A percentile compares a stretch with the other conserved stretches of the same genome.
These are phyloP conservation scores for Ceratocystis papillata DNA, from an alignment of 2,329 filamentous ascomycete genomes.

Conservation along the genomic window DNA sequence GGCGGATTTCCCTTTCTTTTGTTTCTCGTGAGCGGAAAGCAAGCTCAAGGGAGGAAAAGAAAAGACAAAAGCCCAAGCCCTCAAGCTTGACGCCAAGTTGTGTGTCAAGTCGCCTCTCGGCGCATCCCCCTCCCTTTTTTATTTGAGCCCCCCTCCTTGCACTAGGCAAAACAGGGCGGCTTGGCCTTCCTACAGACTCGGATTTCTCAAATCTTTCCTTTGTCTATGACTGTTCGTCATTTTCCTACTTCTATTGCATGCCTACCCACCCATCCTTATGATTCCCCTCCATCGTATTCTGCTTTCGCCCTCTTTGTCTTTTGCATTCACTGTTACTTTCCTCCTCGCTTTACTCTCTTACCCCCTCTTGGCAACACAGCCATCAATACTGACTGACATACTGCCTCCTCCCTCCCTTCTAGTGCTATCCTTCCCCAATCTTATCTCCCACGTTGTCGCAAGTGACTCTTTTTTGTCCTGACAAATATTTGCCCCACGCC, in stretches of 20 bases:
- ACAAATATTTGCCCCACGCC: constrained; percentile 11
- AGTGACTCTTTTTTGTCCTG: constrained; percentile 10
- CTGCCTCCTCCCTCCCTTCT: not conserved
- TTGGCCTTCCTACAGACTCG: not conserved
- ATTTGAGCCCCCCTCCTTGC: not conserved
- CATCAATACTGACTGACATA: not conserved
- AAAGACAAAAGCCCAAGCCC: constrained; percentile 6
- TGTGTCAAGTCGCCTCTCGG: constrained; percentile 7
- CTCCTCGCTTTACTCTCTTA: not conserved
- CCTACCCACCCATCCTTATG: not conserved
- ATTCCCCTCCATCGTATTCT: not conserved
- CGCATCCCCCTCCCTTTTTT: constrained; percentile 5
- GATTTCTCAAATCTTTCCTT: constrained; percentile 5
- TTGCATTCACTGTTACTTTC: not conserved
- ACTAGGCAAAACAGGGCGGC: constrained; percentile 12
- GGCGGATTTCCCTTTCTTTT: not conserved
- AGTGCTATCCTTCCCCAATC: not conserved
- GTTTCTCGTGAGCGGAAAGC: not conserved
- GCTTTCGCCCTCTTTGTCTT: not conserved
- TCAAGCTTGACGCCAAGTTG: not conserved
- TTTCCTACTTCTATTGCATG: constrained; percentile 4
- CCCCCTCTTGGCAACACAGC: not conserved
- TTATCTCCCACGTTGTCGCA: constrained; percentile 1
- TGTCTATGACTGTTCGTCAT: not conserved
- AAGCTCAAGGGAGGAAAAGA: not conserved